Base-by-base conservation (phyloP, 1,284 basidiomycete species). In the Ceratobasidium sp. region DNA sequence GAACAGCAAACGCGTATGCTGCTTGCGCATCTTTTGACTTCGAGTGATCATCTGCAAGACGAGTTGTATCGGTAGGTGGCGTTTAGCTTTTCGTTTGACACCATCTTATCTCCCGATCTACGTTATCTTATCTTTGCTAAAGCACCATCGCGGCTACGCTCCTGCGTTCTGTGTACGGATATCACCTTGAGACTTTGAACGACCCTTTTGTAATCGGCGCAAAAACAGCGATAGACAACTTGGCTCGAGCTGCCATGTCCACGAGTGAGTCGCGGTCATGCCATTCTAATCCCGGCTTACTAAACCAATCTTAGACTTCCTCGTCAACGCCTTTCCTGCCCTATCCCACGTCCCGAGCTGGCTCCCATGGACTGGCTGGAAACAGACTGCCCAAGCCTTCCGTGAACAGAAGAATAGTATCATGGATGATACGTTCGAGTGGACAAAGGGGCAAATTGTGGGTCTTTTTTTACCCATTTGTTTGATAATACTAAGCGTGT, bases 361-460 rank as follows among this genome's bases (percentile, higher is more conserved):
- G 71, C 56, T 75, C 40, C 71, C 71, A 15, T 37, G 71, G 46
- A 65, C 71, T 13, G 2, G 32, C 6, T 74, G 71, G 71, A 74
- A 74, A 49, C 29, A 74, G 44, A 75, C 62, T 5, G 71, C 71
- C 34, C 61, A 32, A 4, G 13, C 19, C 3, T 75, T 44, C 15
- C 22, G 71, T 8, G 44, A 75, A 15, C 71, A 75, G 44, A 75
- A 75, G 29, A 62, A 65, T 19, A 15, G 13, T 7, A 51, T 62
- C 34, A 62, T 75, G 62, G 46, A 75, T 25, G 61, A 25, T 46
- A 75, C 57, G n/a, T 65, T 64, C 15, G 34, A 75, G 29, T 75
- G 71, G 71, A 75, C 71, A 0, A 75, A 75, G 37, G 22, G 3
- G 2, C 71, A 75, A 34, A 75, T 75, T 65, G 71, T 56, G 25